Evolutionary conservation across 306 rosid genomes (phyloP), one percentile per base, ranked within the genome.

Genomic region (Malus sieversii): DNA sequence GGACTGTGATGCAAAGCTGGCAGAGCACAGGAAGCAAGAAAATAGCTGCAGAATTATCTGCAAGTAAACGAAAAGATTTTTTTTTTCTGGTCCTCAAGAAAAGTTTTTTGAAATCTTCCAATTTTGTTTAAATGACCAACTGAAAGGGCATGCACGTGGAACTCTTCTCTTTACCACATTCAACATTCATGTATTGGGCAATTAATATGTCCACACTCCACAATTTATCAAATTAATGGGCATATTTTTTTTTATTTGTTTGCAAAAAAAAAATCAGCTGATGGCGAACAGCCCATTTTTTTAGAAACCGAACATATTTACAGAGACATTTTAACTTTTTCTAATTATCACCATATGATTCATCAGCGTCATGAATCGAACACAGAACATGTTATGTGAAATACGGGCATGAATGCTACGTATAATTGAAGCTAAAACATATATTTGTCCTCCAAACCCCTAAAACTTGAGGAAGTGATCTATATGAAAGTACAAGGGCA

Each of bases 1-100:
- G 40, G 71, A 67, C 57, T 55, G 74, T 77, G 82, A 78, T 25
- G 67, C 74, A 85, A 81, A 84, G 80, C 79, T 82, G 89, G 77
- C 76, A 71, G 77, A 71, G 77, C 81, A 75, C 84, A 77, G 71
- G 68, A 35, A 80, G 52, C 76, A 78, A 67, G 61, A 80, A 74
- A 80, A 74, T 74, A 65, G 67, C 67, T 8, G 76, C 76, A 59
- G 76, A 13, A 25, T 25, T 60, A 12, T 11, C 44, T 63, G 22
- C 35, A 61, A 14, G 8, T 32, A 61, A 30, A 30, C 10, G 20
- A 64, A 30, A 14, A 30, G 22, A 25, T 3, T 63, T 60, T 32
- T 30, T 30, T 27, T 35, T 35, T 35, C 40, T 38, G 42, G 9
- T 38, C 9, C 42, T 38, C 42, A 38, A 38, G 20, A 64, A 30